These are phyloP conservation scores for Neobulgaria alba DNA, from an alignment of 2,329 filamentous ascomycete genomes.

Conservation along the genomic window DNA sequence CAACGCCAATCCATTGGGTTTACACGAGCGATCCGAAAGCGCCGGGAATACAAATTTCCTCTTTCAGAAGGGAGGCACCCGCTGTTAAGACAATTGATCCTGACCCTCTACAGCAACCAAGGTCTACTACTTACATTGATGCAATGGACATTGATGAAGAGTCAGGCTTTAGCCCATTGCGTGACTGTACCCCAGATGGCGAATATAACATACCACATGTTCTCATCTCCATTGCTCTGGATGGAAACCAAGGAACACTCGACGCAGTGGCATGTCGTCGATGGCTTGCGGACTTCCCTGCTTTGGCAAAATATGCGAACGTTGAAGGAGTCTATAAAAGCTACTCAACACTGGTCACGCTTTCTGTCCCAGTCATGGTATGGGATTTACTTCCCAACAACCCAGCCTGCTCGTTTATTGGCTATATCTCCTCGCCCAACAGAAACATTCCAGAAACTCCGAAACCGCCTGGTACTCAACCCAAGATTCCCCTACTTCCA, in stretches of 20 bases:
- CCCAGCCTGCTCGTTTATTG: constrained; percentile 14
- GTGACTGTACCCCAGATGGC: constrained; percentile 4
- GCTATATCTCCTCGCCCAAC: constrained; percentile 10
- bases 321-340: constrained; percentile 14
- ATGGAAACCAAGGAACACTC: constrained; percentile 10
- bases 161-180: constrained; percentile 3
- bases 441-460: constrained; percentile 1
- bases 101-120: background rate
- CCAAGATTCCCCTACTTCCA: no score
- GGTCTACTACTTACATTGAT: constrained; percentile 10
- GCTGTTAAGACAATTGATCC: constrained; percentile 2
- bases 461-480: no score
- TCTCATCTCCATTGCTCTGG: constrained; percentile 12
- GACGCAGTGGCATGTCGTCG: constrained; percentile 9
- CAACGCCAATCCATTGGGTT: constrained; percentile 54
- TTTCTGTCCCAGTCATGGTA: constrained; percentile 13
- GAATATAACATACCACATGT: constrained; percentile 13
- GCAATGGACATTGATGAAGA: constrained; percentile 12
- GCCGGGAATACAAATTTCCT: constrained; percentile 47
- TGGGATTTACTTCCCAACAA: constrained; percentile 14
- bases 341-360: constrained; percentile 10
- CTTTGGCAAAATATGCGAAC: constrained; percentile 13
- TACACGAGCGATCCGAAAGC: constrained; percentile 53
- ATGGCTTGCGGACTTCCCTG: constrained; percentile 12
- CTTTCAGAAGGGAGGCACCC: constrained; percentile 11